Percentiles rank a stretch among this genome's conserved stretches.
Conservation (phyloP, 73 alveolate species). For the Tetrahymena malaccensis region DNA sequence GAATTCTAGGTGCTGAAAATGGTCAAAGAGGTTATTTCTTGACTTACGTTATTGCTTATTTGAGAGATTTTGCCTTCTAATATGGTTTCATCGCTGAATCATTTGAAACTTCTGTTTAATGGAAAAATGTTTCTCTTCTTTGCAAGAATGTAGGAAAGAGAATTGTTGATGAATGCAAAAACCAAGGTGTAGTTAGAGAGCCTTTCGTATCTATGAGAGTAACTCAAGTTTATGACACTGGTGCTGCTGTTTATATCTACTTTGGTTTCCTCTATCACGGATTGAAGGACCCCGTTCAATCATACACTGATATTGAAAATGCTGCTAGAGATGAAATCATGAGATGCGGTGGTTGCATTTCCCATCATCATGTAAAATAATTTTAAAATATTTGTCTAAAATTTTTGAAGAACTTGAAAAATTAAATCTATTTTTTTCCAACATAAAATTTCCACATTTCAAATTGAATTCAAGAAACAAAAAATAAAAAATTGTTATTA, state of each 20-base stretch:
- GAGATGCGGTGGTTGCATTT: constrained; percentile 71
- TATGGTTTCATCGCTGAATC: constrained; percentile 70
- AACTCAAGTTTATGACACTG: constrained; percentile 78
- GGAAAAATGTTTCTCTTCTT: constrained; percentile 66
- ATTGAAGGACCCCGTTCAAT: constrained; percentile 49
- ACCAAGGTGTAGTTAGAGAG: constrained; percentile 38
- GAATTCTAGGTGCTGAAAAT: constrained; percentile 56
- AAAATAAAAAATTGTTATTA: too few relatives aligned
- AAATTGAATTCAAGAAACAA: too few relatives aligned
- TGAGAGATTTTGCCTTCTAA: constrained; percentile 76
- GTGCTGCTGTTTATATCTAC: constrained; percentile 81
- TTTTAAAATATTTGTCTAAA: too few relatives aligned
- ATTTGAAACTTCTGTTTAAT: constrained; percentile 81
- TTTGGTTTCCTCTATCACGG: constrained; percentile 62
- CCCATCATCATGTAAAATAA: constrained; percentile 80
- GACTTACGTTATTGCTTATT: constrained; percentile 82
- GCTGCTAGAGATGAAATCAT: constrained; percentile 80
- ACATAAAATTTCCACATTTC: background rate
- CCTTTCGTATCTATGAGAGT: constrained; percentile 77
- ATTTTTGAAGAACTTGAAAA: too few relatives aligned
- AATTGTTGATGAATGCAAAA: constrained; percentile 51
- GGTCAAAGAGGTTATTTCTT: constrained; percentile 83
- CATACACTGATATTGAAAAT: constrained; percentile 67
- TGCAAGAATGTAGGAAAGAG: constrained; percentile 56
- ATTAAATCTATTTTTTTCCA: background rate